Base-by-base conservation (phyloP, 768 basidiomycete species). In the Hysterangium stoloniferum region DNA sequence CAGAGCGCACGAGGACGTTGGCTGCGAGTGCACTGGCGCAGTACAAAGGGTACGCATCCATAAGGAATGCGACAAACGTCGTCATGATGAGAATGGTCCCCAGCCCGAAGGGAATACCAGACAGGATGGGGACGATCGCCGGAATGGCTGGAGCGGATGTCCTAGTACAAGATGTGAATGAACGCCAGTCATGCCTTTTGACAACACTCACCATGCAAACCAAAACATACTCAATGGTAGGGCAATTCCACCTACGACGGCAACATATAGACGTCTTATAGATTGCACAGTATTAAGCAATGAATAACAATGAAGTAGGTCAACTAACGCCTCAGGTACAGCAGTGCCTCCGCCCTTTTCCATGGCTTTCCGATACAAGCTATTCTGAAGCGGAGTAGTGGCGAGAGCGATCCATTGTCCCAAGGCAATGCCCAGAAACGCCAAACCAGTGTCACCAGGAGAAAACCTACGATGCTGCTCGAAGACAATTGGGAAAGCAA, bases 21-120 rank as follows among this genome's bases (percentile, higher is more conserved):
- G 82, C 77, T 12, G 83, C 82, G 45, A 84, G 71, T 15, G 82
- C 83, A 56, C 79, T 80, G 2, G 82, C 81, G 36, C 66, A 78
- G 63, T 80, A 81, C 37, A 83, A 68, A 37, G 71, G 70, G 67
- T 86, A 86, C 12, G 77, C 68, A 58, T 86, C 84, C 75, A 87
- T 80, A 51, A 86, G 70, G 66, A 86, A 86, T 3, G 78, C 77
- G 35, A 79, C 76, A n/a, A 82, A 64, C 38, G 75, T 74, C 56
- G 80, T 75, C 66, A 85, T 69, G 52, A 86, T 76, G 54, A 79
- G 69, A n/a, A 82, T 73, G 51, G 81, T 74, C 13, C 79, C 78
- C 15, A 68, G 60, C 22, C 85, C 86, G 62, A 86, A 86, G 11
- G 84, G 83, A 9, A 77, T 66, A 13, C 77, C 80, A 15, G 78